Conservation (phyloP, 179 eudicot genomes). For the Silene vulgaris region DNA sequence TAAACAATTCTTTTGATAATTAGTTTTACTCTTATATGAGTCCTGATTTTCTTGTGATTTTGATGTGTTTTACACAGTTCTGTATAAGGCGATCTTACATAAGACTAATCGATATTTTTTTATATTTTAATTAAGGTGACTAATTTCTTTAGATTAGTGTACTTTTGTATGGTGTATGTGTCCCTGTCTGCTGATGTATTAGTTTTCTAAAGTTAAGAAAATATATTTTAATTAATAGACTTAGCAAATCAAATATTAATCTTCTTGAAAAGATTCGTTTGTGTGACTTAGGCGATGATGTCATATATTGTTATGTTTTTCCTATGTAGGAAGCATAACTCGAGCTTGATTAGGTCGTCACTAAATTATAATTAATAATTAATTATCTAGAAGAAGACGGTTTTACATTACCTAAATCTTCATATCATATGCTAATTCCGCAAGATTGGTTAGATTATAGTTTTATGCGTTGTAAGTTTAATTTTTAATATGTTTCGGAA, state of each 20-base stretch:
- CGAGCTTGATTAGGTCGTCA: neutral
- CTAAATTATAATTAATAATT: neutral
- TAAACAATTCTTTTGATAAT: too few relatives aligned
- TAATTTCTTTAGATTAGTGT: neutral
- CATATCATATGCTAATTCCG: too few relatives aligned
- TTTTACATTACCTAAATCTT: too few relatives aligned
- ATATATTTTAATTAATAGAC: constrained; percentile 2
- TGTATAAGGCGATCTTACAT: too few relatives aligned
- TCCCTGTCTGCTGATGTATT: neutral
- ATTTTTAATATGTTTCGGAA: too few relatives aligned
- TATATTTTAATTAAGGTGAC: neutral
- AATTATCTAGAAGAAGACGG: neutral
- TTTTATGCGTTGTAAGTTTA: too few relatives aligned
- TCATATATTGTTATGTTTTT: constrained; percentile 6
- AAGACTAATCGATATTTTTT: too few relatives aligned
- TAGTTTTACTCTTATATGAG: too few relatives aligned
- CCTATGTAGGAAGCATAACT: constrained; percentile 2
- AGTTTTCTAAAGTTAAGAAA: neutral
- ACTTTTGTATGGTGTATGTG: neutral
- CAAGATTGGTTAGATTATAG: too few relatives aligned
- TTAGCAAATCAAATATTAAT: constrained; percentile 15
- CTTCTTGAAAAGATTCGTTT: neutral
- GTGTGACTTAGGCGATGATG: neutral
- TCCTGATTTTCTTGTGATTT: too few relatives aligned
- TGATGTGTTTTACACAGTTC: too few relatives aligned